Conservation (phyloP, 192 early-diverging fungal species). For the Haplosporangium gracile region DNA sequence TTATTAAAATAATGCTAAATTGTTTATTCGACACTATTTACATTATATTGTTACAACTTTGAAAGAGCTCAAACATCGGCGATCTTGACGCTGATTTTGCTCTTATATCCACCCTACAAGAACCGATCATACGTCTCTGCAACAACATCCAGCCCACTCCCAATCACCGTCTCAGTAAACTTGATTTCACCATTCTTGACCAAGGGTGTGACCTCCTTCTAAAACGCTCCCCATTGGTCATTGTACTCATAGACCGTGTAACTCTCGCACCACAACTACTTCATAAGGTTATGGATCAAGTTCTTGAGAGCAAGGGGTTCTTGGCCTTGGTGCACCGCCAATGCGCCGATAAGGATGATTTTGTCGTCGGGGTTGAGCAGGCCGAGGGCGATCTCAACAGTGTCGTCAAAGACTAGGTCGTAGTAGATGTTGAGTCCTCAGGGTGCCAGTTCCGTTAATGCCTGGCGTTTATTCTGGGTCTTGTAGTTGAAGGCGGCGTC, state of each 20-base stretch:
- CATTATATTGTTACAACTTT: too few species aligned
- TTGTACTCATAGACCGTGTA: slow-evolving; percentile 30
- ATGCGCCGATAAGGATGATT: slow-evolving; percentile 20
- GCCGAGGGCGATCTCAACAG: slow-evolving; percentile 28
- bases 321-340: slow-evolving; percentile 26
- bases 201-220: slow-evolving; percentile 31
- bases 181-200: slow-evolving; percentile 45
- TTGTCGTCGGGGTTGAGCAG: slow-evolving; percentile 32
- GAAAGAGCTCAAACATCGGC: not conserved
- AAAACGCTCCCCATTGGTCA: slow-evolving; percentile 24
- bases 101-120: slow-evolving; percentile 19
- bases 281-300: slow-evolving; percentile 30
- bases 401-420: slow-evolving; percentile 80
- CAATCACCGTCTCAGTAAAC: slow-evolving; percentile 12
- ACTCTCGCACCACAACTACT: slow-evolving; percentile 44
- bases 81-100: slow-evolving; percentile 45
- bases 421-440: slow-evolving; percentile 85
- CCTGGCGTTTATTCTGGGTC: slow-evolving; percentile 55
- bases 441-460: slow-evolving; percentile 9
- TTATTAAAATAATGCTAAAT: too few species aligned
- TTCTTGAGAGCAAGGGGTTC: slow-evolving; percentile 20
- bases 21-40: too few species aligned
- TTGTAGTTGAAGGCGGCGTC: slow-evolving; percentile 97
- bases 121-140: slow-evolving; percentile 25
- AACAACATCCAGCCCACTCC: not conserved